Percentiles rank a stretch among this genome's conserved stretches.
Evolutionary conservation across 345 rosid species (phyloP).

Genomic region (Gynandropsis gynandra): DNA sequence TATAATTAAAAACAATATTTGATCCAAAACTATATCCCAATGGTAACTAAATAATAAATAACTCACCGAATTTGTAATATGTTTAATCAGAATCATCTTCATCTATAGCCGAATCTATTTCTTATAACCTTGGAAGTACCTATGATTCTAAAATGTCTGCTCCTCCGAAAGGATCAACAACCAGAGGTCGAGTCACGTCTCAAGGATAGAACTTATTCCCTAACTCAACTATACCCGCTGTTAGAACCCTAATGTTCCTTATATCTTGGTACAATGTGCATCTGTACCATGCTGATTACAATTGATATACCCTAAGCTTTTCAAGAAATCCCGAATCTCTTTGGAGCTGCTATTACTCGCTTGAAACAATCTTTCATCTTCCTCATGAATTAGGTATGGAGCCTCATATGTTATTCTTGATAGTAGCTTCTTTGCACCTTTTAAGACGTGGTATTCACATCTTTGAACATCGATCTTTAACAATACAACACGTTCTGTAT

Average conservation of each 20-base stretch:
- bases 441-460: slow-evolving; percentile 91
- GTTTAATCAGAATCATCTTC: too few species aligned
- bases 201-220: too few species aligned
- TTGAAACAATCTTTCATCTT: slow-evolving; percentile 75
- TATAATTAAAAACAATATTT: too few species aligned
- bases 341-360: slow-evolving; percentile 87
- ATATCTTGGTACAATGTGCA: slow-evolving; percentile 34
- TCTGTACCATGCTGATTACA: slow-evolving; percentile 80
- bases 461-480: slow-evolving; percentile 94
- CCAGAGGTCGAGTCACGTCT: too few species aligned
- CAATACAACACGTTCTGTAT: slow-evolving; percentile 51
- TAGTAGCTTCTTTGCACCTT: slow-evolving; percentile 69
- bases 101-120: too few species aligned
- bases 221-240: too few species aligned
- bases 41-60: too few species aligned
- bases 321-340: slow-evolving; percentile 67
- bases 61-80: too few species aligned
- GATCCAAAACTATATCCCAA: too few species aligned
- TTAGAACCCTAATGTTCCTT: not conserved
- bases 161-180: too few species aligned
- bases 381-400: slow-evolving; percentile 86
- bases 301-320: slow-evolving; percentile 51
- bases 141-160: too few species aligned
- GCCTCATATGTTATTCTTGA: slow-evolving; percentile 67
- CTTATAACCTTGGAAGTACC: too few species aligned